These are phyloP conservation scores for Fusarium euwallaceae DNA, from an alignment of 2,329 filamentous ascomycete genomes.

Conservation along the genomic window DNA sequence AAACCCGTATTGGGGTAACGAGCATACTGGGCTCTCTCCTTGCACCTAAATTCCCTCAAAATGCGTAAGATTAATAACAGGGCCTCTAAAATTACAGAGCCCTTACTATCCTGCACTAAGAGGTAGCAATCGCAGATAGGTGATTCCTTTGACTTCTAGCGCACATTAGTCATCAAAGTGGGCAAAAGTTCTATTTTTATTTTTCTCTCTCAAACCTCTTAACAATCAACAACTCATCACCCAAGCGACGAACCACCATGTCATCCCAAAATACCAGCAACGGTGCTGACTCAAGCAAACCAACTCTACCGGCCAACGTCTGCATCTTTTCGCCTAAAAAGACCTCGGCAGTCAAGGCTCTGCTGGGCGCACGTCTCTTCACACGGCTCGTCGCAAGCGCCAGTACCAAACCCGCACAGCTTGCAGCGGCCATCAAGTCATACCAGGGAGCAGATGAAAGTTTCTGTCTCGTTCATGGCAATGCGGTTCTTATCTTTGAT, in stretches of 20 bases:
- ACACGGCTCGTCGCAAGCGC: conserved; percentile 6
- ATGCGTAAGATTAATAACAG: too few species aligned
- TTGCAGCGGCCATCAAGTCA: conserved; percentile 12
- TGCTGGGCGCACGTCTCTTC: conserved; percentile 6
- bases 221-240: background rate
- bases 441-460: background rate
- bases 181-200: background rate
- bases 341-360: background rate
- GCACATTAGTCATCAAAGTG: too few species aligned
- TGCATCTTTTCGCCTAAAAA: conserved; percentile 10
- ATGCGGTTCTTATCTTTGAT: conserved; percentile 6
- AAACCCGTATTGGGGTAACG: too few species aligned
- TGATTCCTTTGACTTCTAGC: too few species aligned
- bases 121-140: too few species aligned
- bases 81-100: too few species aligned
- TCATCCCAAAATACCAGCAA: background rate
- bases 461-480: conserved; percentile 8
- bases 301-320: conserved; percentile 9
- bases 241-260: background rate
- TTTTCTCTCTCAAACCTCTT: background rate
- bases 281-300: background rate
- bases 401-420: conserved; percentile 1
- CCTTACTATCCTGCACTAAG: too few species aligned
- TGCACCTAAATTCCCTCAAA: too few species aligned
- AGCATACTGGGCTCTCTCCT: too few species aligned